Evolutionary conservation across 768 basidiomycete genomes (phyloP), one percentile per base, ranked within the genome.

Genomic region (Imleria badia): DNA sequence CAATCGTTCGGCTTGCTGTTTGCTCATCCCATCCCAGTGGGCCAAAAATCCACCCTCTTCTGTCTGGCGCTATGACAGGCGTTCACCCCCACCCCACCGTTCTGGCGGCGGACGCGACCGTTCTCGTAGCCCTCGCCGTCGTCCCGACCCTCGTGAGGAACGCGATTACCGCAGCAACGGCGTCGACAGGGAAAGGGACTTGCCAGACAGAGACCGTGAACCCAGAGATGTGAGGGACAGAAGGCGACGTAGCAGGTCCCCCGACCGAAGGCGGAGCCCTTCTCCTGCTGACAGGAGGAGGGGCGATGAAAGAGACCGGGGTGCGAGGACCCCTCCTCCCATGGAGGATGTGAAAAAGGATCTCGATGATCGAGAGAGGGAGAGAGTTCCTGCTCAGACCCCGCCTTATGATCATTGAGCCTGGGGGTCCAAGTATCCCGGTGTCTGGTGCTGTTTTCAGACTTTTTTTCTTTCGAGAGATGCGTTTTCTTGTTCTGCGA

Each of bases 11-110:
- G 15, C 2, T 29, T 14, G 1, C 12, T 31, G 6, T 34, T 43
- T 41, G 20, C 35, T 54, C 42, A 42, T 44, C 13, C n/a, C n/a
- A 12, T 46, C 29, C 14, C 48, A 88, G 87, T 89, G 87, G 87
- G 87, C 87, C 41, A 91, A 90, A 70, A 85, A 85, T 62, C 89
- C 89, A 54, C 90, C 89, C 6, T 89, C 87, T 39, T 79, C 86
- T n/a, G 83, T 86, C 38, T 91, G 89, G 89, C 86, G 89, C 56
- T 84, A 82, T 60, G 85, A 87, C 43, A 75, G 85, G 61, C 78
- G 81, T 54, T 73, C 78, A 41, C 75, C 82, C 29, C 72, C 79
- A 65, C 61, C 77, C 57, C 51, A 67, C 33, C 73, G 73, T 65
- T 69, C 60, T 58, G 63, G 48, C 48, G 61, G 74, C 38, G 73